Percentiles rank a stretch among this genome's conserved stretches.
phyloP scores from a whole-genome alignment of 2,329 filamentous ascomycete genomes.

The Colletotrichum cereale region DNA sequence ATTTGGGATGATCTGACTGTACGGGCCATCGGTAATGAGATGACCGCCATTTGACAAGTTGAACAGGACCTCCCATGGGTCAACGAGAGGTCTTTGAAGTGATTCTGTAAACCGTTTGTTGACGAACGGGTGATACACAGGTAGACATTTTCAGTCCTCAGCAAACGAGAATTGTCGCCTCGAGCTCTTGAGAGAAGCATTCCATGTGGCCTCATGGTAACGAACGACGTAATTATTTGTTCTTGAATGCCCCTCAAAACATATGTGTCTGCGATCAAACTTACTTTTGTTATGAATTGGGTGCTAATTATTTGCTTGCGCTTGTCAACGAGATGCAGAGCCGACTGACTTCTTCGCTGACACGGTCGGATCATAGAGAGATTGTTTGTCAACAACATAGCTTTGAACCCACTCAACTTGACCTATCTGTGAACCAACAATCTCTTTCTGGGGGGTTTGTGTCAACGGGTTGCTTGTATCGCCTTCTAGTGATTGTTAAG shows the following conservation, averaged over 20 bases:
- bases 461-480: no score
- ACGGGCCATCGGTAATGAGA: not conserved
- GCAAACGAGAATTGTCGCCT: not conserved
- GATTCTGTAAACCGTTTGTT: not conserved
- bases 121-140: not conserved
- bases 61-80: not conserved
- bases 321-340: not conserved
- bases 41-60: not conserved
- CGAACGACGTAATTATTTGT: not conserved
- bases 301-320: not conserved
- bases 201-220: not conserved
- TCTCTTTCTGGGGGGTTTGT: no score
- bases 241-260: no score
- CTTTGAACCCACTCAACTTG: not conserved
- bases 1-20: not conserved
- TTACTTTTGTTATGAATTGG: not conserved
- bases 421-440: rapidly evolving
- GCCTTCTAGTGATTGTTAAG: no score
- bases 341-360: not conserved
- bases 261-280: not conserved
- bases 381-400: not conserved
- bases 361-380: not conserved
- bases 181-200: not conserved
- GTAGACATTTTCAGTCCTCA: rapidly evolving
- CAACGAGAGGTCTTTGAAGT: not conserved